Evolutionary conservation across 2,329 filamentous ascomycete species (phyloP).

Genomic region (Fonsecaea multimorphosa): DNA sequence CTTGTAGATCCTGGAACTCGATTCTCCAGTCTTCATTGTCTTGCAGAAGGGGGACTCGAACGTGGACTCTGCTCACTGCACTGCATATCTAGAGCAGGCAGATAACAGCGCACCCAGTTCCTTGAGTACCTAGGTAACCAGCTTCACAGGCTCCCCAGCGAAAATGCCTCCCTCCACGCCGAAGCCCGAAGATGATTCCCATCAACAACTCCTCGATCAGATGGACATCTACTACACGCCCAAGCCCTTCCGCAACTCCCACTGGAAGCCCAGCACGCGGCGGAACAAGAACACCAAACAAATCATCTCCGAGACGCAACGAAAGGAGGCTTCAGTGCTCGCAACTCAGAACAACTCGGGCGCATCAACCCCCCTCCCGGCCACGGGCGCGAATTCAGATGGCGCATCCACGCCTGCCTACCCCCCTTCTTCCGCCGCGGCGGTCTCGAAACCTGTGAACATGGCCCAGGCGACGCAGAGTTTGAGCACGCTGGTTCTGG

Average conservation of each 20-base stretch:
- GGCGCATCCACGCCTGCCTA: conserved; percentile 47
- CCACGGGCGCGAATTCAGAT: conserved; percentile 47
- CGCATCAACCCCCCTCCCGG: conserved; percentile 68
- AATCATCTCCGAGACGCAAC: conserved; percentile 85
- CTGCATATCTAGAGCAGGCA: not conserved
- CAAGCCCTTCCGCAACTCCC: conserved; percentile 87
- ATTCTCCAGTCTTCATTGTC: not conserved
- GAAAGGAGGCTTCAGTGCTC: conserved; percentile 85
- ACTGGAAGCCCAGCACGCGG: conserved; percentile 91
- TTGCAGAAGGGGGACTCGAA: not conserved
- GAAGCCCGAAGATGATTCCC: conserved; percentile 70
- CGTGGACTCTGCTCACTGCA: not conserved
- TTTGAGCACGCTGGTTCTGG: conserved; percentile 83
- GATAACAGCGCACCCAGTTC: too few relatives aligned
- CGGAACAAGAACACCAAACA: conserved; percentile 99
- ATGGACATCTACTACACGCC: conserved; percentile 87
- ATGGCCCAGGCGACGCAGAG: conserved; percentile 88
- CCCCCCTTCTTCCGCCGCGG: conserved; percentile 22
- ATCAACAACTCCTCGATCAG: conserved; percentile 84
- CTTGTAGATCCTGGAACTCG: not conserved
- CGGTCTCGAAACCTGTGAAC: conserved; percentile 63
- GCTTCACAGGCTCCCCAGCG: not conserved
- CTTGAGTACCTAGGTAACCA: not conserved
- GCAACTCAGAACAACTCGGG: conserved; percentile 85
- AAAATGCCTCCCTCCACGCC: conserved; percentile 67